phyloP scores from a whole-genome alignment of 768 basidiomycete species.

The Sarcodon sp. region DNA sequence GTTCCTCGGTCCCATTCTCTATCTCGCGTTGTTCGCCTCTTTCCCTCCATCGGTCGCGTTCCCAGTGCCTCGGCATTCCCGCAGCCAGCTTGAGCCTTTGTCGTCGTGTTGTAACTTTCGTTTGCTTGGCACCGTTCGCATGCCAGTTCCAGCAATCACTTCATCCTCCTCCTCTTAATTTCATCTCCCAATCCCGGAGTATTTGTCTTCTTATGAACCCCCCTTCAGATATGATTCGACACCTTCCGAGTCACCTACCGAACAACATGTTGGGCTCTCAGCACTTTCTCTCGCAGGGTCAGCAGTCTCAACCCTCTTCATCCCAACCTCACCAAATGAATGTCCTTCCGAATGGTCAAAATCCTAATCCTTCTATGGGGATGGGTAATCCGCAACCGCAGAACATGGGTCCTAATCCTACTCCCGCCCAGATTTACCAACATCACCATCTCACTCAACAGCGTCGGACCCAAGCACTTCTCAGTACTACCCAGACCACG shows the following conservation, averaged over 20 bases:
- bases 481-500: conserved; percentile 25
- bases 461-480: conserved; percentile 18
- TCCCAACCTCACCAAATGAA: conserved; percentile 25
- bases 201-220: conserved; percentile 32
- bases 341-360: conserved; percentile 18
- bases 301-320: conserved; percentile 13
- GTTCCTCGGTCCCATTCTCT: neutral
- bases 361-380: conserved; percentile 14
- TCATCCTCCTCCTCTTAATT: conserved; percentile 5
- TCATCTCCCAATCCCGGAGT: conserved; percentile 3
- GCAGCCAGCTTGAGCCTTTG: neutral
- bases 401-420: conserved; percentile 6
- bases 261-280: conserved; percentile 21
- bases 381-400: conserved; percentile 16
- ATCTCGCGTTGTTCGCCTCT: neutral
- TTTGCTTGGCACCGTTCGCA: neutral
- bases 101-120: neutral
- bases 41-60: neutral
- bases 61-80: neutral
- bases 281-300: conserved; percentile 24
- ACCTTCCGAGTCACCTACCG: conserved; percentile 24
- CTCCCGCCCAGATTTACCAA: conserved; percentile 15
- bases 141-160: conserved; percentile 6
- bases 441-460: conserved; percentile 14
- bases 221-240: conserved; percentile 35